Percentiles rank a stretch among this genome's conserved stretches.
phyloP scores from a whole-genome alignment of 768 basidiomycete genomes.

The Suillus placidus region DNA sequence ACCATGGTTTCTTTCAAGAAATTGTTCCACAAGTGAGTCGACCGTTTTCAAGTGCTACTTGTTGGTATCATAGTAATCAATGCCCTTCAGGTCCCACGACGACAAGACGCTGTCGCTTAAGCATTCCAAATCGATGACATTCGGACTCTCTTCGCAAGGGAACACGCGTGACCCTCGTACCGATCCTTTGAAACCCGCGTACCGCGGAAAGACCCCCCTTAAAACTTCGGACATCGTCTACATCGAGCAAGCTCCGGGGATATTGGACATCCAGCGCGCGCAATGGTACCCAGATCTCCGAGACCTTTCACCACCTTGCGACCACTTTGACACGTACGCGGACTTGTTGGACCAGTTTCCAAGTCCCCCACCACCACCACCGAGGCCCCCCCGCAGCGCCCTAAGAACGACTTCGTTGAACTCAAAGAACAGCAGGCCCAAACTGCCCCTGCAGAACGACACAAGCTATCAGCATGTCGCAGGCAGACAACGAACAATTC shows the following conservation, averaged over 20 bases:
- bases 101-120: conserved; percentile 10
- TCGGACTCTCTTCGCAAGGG: conserved; percentile 1
- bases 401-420: conserved; percentile 9
- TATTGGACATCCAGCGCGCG: conserved; percentile 4
- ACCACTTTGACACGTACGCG: not conserved
- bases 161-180: not conserved
- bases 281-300: not conserved
- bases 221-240: conserved; percentile 14
- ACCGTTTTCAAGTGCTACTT: not conserved
- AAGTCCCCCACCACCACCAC: conserved; percentile 11
- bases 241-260: conserved; percentile 8
- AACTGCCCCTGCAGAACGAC: not conserved
- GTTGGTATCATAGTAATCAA: not conserved
- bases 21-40: conserved; percentile 14
- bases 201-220: conserved; percentile 15
- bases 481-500: not conserved
- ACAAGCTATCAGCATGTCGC: not conserved
- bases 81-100: conserved; percentile 2
- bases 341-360: conserved; percentile 20
- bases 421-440: not conserved
- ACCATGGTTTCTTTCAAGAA: not conserved
- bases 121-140: conserved; percentile 18
- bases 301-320: not conserved
- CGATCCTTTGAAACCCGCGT: conserved; percentile 9
- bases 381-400: conserved; percentile 11